Evolutionary conservation across 2,329 filamentous ascomycete species (phyloP).

Genomic region (Penicillium sp.): DNA sequence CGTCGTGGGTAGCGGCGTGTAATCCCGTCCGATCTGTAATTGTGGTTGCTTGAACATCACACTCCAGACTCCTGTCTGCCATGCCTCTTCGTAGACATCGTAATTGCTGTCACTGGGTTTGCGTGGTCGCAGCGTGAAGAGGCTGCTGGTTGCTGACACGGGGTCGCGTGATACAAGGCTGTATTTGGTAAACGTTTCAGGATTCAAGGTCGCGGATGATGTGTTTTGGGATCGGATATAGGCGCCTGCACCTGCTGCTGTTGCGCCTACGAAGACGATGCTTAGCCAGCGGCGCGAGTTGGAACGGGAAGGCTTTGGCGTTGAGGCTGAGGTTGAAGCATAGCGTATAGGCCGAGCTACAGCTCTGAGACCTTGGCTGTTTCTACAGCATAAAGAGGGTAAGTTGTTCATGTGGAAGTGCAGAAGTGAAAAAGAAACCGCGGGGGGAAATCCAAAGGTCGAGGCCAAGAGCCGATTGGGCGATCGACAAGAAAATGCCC

Average conservation of each 20-base stretch:
- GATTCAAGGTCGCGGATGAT: constrained; percentile 31
- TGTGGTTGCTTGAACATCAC: constrained; percentile 94
- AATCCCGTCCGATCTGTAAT: constrained; percentile 84
- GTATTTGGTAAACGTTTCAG: constrained; percentile 40
- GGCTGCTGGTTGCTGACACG: constrained; percentile 46
- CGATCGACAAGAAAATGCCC: constrained; percentile 18
- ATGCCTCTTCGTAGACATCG: constrained; percentile 46
- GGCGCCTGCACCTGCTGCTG: constrained; percentile 36
- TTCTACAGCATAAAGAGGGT: constrained; percentile 11
- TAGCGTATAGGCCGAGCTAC: constrained; percentile 18
- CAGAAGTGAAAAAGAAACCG: constrained; percentile 6
- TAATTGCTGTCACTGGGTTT: constrained; percentile 29
- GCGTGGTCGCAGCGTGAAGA: constrained; percentile 43
- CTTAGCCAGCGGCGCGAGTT: constrained; percentile 33
- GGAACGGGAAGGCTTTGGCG: constrained; percentile 14
- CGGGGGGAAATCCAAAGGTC: constrained; percentile 13
- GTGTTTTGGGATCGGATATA: constrained; percentile 31
- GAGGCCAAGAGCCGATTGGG: constrained; percentile 20
- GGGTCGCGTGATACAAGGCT: constrained; percentile 41
- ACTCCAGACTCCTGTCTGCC: constrained; percentile 71
- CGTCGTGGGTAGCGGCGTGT: constrained; percentile 70
- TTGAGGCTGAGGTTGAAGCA: constrained; percentile 18
- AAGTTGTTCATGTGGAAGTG: constrained; percentile 11
- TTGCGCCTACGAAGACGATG: constrained; percentile 31
- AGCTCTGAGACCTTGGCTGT: constrained; percentile 7